Evolutionary conservation across 108 stramenopile species (phyloP).

Genomic region (Halocafeteria seosinensis): DNA sequence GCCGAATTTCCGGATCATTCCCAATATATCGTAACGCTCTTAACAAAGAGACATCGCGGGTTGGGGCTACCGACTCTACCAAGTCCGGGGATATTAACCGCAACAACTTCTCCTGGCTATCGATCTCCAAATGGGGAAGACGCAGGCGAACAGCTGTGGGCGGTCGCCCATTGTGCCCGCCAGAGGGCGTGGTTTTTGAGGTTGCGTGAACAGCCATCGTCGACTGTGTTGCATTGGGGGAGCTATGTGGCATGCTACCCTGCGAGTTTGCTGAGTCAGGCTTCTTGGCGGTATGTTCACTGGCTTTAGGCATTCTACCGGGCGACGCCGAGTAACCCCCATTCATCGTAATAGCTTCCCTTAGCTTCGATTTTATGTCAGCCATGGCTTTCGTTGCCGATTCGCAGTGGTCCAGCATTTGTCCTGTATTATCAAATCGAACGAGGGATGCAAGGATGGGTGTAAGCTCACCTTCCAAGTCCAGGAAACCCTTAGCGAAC

Average conservation of each 20-base stretch:
- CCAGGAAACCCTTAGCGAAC: conserved; percentile 80
- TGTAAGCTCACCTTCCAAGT: conserved; percentile 84
- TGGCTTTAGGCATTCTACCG: too few relatives aligned
- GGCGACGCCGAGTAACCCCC: too few relatives aligned
- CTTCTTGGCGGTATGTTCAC: too few relatives aligned
- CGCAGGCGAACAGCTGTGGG: too few relatives aligned
- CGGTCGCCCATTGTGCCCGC: background rate
- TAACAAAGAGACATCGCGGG: background rate
- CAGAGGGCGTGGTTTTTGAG: background rate
- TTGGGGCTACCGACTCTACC: too few relatives aligned
- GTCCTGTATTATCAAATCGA: conserved; percentile 64
- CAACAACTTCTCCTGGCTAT: too few relatives aligned
- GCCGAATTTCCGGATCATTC: too few relatives aligned
- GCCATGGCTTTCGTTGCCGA: background rate
- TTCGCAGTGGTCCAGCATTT: conserved; percentile 1
- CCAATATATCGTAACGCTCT: background rate
- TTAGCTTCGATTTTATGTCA: background rate
- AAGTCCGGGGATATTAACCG: too few relatives aligned
- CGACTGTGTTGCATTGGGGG: background rate
- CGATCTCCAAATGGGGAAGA: too few relatives aligned
- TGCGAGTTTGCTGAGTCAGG: too few relatives aligned
- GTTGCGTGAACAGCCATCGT: background rate
- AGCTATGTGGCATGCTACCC: too few relatives aligned
- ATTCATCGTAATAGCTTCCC: background rate
- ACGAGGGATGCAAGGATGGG: conserved; percentile 91